Evolutionary conservation across 768 basidiomycete species (phyloP).

Genomic region (Pleurotus cornucopiae): DNA sequence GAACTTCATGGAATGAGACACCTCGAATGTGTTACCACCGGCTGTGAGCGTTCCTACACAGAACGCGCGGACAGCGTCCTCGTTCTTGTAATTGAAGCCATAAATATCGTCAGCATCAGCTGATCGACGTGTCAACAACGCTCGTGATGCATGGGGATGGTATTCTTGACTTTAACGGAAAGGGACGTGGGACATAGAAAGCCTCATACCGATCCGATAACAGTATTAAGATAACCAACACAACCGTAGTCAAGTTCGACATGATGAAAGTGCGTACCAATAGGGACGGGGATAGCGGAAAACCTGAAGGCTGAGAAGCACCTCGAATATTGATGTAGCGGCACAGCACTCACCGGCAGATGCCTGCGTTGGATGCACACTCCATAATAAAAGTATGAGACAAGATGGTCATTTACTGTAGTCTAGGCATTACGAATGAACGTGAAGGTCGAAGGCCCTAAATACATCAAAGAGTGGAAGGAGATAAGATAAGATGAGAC

Average conservation of each 20-base stretch:
- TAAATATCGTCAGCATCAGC: not conserved
- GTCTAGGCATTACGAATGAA: too few relatives aligned
- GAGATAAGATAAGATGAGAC: too few relatives aligned
- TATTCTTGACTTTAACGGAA: not conserved
- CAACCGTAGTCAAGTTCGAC: conserved; percentile 5
- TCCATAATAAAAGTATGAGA: too few relatives aligned
- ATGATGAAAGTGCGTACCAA: not conserved
- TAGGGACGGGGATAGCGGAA: not conserved
- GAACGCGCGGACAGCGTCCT: not conserved
- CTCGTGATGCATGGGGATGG: not conserved
- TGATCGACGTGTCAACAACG: not conserved
- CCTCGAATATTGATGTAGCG: too few relatives aligned
- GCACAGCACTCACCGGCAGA: too few relatives aligned
- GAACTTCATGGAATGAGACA: not conserved
- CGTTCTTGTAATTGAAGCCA: not conserved
- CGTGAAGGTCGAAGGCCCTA: too few relatives aligned
- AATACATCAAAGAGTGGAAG: too few relatives aligned
- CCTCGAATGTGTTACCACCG: not conserved
- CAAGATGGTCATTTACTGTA: too few relatives aligned
- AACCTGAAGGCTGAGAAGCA: not conserved
- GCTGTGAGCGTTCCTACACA: conserved; percentile 3
- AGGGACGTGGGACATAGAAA: not conserved
- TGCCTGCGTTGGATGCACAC: too few relatives aligned
- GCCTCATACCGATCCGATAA: not conserved
- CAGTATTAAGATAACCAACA: not conserved